These are phyloP conservation scores for Metarhizium album DNA, from an alignment of 2,329 filamentous ascomycete genomes.

Conservation along the genomic window DNA sequence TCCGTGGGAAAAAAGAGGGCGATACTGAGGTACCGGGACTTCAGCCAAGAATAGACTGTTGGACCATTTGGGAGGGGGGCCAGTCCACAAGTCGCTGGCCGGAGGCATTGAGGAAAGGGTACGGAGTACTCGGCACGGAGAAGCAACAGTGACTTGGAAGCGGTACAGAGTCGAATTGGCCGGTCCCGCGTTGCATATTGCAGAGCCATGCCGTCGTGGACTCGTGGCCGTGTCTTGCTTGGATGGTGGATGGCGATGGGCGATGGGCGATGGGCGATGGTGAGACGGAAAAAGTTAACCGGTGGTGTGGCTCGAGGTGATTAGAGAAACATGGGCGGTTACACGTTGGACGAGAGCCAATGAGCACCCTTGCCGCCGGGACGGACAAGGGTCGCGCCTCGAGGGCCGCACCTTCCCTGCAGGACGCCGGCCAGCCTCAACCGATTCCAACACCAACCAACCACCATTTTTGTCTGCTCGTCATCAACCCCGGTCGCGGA, in stretches of 20 bases:
- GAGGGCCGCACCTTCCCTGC: background rate
- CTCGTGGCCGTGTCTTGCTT: background rate
- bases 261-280: background rate
- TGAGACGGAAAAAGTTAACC: background rate
- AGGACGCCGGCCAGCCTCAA: background rate
- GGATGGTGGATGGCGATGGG: background rate
- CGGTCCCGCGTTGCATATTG: background rate
- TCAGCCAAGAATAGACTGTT: background rate
- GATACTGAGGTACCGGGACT: background rate
- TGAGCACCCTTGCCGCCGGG: slow-evolving; percentile 16
- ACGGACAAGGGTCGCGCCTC: background rate
- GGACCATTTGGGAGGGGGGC: background rate
- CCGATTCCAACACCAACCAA: background rate
- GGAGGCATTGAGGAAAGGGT: background rate
- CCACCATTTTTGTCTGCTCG: background rate
- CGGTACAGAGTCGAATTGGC: background rate
- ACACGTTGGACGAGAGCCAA: slow-evolving; percentile 23
- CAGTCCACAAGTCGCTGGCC: background rate
- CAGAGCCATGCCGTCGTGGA: background rate
- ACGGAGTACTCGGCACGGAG: no score
- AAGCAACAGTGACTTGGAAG: background rate
- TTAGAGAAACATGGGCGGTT: slow-evolving; percentile 28
- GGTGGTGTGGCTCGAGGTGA: slow-evolving; percentile 11
- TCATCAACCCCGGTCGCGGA: no score
- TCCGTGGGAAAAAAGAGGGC: background rate